Conservation (phyloP, 768 basidiomycete genomes). For the Mycena haematopus region DNA sequence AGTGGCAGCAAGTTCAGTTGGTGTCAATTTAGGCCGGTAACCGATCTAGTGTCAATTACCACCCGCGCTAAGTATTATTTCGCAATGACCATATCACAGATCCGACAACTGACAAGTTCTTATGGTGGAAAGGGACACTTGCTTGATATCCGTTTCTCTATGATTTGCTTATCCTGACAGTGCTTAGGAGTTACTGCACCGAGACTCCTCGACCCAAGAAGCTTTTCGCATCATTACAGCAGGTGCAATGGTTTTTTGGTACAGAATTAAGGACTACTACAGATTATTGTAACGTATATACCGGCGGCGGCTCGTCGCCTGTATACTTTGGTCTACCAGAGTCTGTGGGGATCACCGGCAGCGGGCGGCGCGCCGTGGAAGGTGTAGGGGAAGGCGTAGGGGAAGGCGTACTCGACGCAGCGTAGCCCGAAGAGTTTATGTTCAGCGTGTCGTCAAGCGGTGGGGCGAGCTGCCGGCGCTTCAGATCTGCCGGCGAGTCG, state of each 20-base stretch:
- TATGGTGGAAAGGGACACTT: too few relatives aligned
- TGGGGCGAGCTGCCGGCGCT: conserved; percentile 25
- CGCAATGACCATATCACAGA: too few relatives aligned
- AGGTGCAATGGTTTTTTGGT: background rate
- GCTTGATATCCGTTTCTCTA: too few relatives aligned
- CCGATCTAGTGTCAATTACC: too few relatives aligned
- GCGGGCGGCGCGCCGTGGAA: conserved; percentile 25
- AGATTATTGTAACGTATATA: conserved; percentile 28
- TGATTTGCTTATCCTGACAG: too few relatives aligned
- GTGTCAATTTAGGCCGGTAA: too few relatives aligned
- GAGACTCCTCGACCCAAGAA: too few relatives aligned
- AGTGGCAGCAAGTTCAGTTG: too few relatives aligned
- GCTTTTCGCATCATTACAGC: background rate
- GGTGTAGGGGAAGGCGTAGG: background rate
- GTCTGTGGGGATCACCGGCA: conserved; percentile 23
- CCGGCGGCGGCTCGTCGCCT: conserved; percentile 20
- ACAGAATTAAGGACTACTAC: conserved; percentile 14
- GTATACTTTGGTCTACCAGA: background rate
- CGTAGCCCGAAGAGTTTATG: conserved; percentile 1
- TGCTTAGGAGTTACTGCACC: too few relatives aligned
- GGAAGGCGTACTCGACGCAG: conserved; percentile 11
- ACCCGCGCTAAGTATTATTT: too few relatives aligned
- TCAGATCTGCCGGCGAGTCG: conserved; percentile 25
- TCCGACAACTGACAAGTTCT: too few relatives aligned
- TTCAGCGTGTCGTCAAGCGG: conserved; percentile 19